Evolutionary conservation across 495 filamentous ascomycete species (phyloP).

Genomic region (Podospora australis): DNA sequence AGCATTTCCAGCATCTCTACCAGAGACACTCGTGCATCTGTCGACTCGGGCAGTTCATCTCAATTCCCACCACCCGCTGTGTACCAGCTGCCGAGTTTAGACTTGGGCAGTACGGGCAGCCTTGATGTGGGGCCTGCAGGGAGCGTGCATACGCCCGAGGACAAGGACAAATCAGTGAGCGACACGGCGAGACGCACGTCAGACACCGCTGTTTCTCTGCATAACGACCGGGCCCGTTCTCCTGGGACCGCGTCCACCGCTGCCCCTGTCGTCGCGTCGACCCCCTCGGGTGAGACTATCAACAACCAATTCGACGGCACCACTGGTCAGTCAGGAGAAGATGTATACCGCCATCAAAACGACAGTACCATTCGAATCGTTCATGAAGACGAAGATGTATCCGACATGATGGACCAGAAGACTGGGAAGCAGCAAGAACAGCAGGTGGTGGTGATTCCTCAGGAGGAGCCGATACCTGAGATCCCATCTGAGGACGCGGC

Average conservation of each 20-base stretch:
- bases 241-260: constrained; percentile 14
- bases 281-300: too few species aligned
- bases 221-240: constrained; percentile 15
- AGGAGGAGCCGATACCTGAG: constrained; percentile 1
- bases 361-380: too few species aligned
- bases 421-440: constrained; percentile 21
- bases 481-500: constrained; percentile 1
- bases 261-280: too few species aligned
- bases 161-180: constrained; percentile 23
- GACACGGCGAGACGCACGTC: constrained; percentile 19
- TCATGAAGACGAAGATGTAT: constrained; percentile 14
- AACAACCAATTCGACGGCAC: too few species aligned
- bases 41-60: too few species aligned
- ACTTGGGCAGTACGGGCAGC: constrained; percentile 15
- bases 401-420: constrained; percentile 26
- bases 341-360: too few species aligned
- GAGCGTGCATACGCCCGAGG: constrained; percentile 17
- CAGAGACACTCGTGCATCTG: too few species aligned
- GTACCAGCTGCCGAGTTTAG: constrained; percentile 11
- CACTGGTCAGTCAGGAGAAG: too few species aligned
- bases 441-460: not conserved
- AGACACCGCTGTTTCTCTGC: constrained; percentile 28
- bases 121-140: constrained; percentile 19
- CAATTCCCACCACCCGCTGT: too few species aligned
- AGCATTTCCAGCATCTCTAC: too few species aligned